phyloP scores from a whole-genome alignment of 352 stramenopile species.

The Bremia lactucae region DNA sequence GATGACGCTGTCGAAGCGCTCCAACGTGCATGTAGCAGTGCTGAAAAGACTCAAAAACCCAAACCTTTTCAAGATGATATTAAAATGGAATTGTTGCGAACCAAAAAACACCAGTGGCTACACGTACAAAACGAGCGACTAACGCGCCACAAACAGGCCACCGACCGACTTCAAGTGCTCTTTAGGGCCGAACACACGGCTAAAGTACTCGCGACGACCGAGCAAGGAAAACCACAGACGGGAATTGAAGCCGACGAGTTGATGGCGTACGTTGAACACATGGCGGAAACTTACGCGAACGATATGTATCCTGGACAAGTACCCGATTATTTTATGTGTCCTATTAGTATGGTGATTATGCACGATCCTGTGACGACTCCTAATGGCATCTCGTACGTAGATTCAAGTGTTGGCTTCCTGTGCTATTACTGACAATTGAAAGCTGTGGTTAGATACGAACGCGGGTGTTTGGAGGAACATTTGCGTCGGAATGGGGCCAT shows the following conservation, averaged over 20 bases:
- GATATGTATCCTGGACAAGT: constrained; percentile 42
- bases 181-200: constrained; percentile 18
- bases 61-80: constrained; percentile 51
- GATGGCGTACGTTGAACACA: constrained; percentile 53
- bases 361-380: constrained; percentile 61
- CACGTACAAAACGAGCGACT: constrained; percentile 27
- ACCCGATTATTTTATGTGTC: constrained; percentile 71
- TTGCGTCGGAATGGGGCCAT: constrained; percentile 50
- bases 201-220: constrained; percentile 1
- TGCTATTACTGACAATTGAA: not conserved
- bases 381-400: constrained; percentile 63
- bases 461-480: constrained; percentile 56
- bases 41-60: constrained; percentile 48
- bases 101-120: constrained; percentile 61
- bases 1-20: constrained; percentile 43
- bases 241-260: constrained; percentile 31
- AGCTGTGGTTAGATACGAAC: constrained; percentile 36
- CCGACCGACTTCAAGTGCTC: constrained; percentile 28
- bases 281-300: constrained; percentile 33
- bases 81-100: constrained; percentile 35
- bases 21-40: constrained; percentile 31
- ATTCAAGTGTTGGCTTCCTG: constrained; percentile 2
- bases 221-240: not conserved
- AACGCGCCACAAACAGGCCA: constrained; percentile 33
- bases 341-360: constrained; percentile 82